Percentiles rank a stretch among this genome's conserved stretches.
Conservation (phyloP, 1,284 basidiomycete genomes). For the Spongispora temasekensis region DNA sequence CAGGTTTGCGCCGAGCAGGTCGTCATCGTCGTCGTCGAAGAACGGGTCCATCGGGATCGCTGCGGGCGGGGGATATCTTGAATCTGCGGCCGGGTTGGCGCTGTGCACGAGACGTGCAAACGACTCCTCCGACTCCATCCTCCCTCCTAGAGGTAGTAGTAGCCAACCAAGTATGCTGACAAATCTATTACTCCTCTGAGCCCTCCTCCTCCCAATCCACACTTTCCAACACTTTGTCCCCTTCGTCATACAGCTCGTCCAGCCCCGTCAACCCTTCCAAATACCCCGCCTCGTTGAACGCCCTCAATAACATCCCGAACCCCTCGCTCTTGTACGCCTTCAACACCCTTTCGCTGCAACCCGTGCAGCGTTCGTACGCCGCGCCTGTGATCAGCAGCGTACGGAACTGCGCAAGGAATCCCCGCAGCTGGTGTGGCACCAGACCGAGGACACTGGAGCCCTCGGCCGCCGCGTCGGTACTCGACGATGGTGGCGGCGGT, state of each 20-base stretch:
- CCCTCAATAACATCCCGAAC: slow-evolving; percentile 77
- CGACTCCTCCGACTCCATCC: slow-evolving; percentile 52
- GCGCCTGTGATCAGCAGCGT: slow-evolving; percentile 83
- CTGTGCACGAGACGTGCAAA: slow-evolving; percentile 72
- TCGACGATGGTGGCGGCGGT: slow-evolving; percentile 52
- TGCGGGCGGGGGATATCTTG: too few species aligned
- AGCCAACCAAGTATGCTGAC: too few species aligned
- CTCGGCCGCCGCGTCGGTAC: not conserved
- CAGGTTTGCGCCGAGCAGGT: slow-evolving; percentile 13
- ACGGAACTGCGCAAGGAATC: slow-evolving; percentile 85
- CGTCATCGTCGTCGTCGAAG: slow-evolving; percentile 59
- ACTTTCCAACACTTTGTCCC: slow-evolving; percentile 71
- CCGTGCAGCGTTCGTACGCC: slow-evolving; percentile 89
- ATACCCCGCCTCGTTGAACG: slow-evolving; percentile 84
- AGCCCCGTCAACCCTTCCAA: slow-evolving; percentile 85
- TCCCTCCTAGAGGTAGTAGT: too few species aligned
- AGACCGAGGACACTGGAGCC: slow-evolving; percentile 30
- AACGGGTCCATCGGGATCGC: slow-evolving; percentile 41
- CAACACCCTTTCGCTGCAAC: slow-evolving; percentile 81
- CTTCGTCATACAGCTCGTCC: slow-evolving; percentile 80
- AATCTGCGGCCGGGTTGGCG: too few species aligned
- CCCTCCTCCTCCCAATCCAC: slow-evolving; percentile 80
- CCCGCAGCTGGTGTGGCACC: slow-evolving; percentile 94
- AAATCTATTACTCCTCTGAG: slow-evolving; percentile 27
- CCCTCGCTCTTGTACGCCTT: slow-evolving; percentile 75